Evolutionary conservation across 495 filamentous ascomycete species (phyloP).

Genomic region (Penicillium tannophilum): DNA sequence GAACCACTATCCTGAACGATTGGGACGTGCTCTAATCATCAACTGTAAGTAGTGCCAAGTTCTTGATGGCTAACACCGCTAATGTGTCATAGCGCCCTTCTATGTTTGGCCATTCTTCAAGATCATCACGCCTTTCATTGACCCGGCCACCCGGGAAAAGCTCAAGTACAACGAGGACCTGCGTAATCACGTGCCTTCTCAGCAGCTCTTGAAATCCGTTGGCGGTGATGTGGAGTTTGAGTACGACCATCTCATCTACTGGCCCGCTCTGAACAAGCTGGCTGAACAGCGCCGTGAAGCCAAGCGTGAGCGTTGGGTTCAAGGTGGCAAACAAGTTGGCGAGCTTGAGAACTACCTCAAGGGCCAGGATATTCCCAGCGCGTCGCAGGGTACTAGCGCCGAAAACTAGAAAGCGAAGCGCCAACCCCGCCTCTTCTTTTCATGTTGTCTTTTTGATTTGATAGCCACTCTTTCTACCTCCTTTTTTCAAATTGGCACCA

Average conservation of each 20-base stretch:
- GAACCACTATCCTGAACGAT: slow-evolving; percentile 88
- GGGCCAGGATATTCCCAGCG: slow-evolving; percentile 54
- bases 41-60: slow-evolving; percentile 61
- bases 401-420: no score
- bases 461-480: background rate
- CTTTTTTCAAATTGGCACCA: background rate
- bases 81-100: slow-evolving; percentile 68
- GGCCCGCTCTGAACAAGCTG: slow-evolving; percentile 77
- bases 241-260: slow-evolving; percentile 86
- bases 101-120: slow-evolving; percentile 90
- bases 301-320: slow-evolving; percentile 70
- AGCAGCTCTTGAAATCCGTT: slow-evolving; percentile 70
- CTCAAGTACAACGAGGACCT: slow-evolving; percentile 94
- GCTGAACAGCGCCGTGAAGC: slow-evolving; percentile 60
- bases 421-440: background rate
- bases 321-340: slow-evolving; percentile 75
- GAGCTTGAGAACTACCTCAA: slow-evolving; percentile 82
- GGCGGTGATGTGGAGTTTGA: slow-evolving; percentile 69
- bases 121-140: slow-evolving; percentile 92
- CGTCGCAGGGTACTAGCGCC: slow-evolving; percentile 24
- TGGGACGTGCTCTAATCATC: slow-evolving; percentile 85
- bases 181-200: slow-evolving; percentile 69
- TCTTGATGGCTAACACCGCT: slow-evolving; percentile 3
- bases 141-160: slow-evolving; percentile 87
- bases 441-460: background rate